A percentile compares a stretch with the other conserved stretches of the same genome.
Conservation (phyloP, 2,329 filamentous ascomycete genomes). For the Neofusicoccum parvum region DNA sequence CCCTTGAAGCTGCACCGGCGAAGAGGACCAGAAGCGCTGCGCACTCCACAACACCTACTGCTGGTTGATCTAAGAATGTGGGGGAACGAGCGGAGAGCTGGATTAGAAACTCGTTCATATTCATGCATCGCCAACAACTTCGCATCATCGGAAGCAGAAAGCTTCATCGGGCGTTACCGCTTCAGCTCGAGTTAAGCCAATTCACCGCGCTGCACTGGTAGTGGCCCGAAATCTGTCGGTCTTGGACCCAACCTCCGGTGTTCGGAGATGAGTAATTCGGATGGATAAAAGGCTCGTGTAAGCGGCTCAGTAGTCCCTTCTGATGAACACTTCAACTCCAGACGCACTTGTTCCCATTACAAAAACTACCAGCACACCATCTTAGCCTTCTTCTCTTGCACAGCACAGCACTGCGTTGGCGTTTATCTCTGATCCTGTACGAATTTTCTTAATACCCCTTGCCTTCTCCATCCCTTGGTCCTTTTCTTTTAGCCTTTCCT, state of each 20-base stretch:
- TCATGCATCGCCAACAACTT: not conserved
- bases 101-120: not conserved
- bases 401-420: not conserved
- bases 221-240: too few relatives aligned
- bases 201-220: too few relatives aligned
- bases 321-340: too few relatives aligned
- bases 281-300: too few relatives aligned
- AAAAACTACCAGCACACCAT: too few relatives aligned
- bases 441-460: constrained; percentile 12
- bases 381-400: not conserved
- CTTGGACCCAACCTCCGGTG: too few relatives aligned
- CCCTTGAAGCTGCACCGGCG: constrained; percentile 32
- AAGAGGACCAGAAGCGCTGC: constrained; percentile 38
- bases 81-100: not conserved
- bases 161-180: too few relatives aligned
- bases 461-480: constrained; percentile 5
- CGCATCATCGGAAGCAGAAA: too few relatives aligned
- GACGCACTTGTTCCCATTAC: not conserved
- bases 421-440: not conserved
- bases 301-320: too few relatives aligned
- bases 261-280: too few relatives aligned
- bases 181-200: too few relatives aligned
- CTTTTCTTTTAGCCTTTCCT: not conserved
- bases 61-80: not conserved
- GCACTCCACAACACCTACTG: constrained; percentile 28